Evolutionary conservation across 768 basidiomycete species (phyloP).

Genomic region (Trichaptum fuscoviolaceum): DNA sequence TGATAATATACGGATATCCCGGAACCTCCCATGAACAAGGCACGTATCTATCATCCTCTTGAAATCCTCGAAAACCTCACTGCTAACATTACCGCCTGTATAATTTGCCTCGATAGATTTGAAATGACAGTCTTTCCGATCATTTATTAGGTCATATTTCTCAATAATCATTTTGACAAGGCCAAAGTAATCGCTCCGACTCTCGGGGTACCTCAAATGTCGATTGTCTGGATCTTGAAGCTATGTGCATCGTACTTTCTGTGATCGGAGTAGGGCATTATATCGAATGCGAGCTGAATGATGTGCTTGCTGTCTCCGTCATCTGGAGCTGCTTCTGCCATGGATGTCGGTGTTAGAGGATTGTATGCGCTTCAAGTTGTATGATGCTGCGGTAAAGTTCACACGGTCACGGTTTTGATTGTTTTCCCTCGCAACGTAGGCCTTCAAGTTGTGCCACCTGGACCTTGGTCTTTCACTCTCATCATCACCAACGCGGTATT

Average conservation of each 20-base stretch:
- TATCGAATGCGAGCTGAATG: not conserved
- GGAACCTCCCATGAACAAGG: not conserved
- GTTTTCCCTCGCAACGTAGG: no score
- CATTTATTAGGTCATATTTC: not conserved
- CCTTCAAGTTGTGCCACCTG: no score
- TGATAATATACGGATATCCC: not conserved
- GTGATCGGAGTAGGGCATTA: not conserved
- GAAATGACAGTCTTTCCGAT: not conserved
- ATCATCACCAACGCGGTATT: no score
- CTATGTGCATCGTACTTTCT: not conserved
- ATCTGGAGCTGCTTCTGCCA: no score
- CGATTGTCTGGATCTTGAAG: not conserved
- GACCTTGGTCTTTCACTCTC: no score
- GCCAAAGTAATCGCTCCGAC: not conserved
- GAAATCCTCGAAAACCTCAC: not conserved
- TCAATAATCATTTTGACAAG: not conserved
- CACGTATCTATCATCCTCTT: not conserved
- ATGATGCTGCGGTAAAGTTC: no score
- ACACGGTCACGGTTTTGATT: no score
- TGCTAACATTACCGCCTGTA: not conserved
- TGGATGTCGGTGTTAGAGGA: no score
- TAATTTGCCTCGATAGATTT: not conserved
- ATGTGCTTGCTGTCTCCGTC: not conserved
- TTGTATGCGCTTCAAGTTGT: no score
- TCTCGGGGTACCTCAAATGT: not conserved